Evolutionary conservation across 1,284 basidiomycete genomes (phyloP), one percentile per base, ranked within the genome.

Genomic region (Phellopilus nigrolimitatus): DNA sequence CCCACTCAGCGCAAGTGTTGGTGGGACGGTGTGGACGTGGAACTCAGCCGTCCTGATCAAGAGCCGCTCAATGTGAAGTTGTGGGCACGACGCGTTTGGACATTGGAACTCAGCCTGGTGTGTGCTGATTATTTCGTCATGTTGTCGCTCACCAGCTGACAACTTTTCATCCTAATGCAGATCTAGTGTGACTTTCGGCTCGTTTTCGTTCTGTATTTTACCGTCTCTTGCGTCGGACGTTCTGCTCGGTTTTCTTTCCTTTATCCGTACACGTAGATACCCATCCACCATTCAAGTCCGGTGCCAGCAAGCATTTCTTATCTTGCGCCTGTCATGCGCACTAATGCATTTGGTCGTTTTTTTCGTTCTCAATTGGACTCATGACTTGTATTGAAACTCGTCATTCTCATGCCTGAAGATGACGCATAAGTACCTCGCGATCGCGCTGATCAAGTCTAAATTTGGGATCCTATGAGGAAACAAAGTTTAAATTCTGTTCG

Each of bases 71-170:
- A 65, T 12, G 79, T 94, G 61, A 95, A 95, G 68, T 78, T 99
- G 39, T 99, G 97, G 95, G 93, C 95, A 21, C 79, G 95, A 54
- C 76, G 97, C 53, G 95, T 99, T n/a, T 99, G 95, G 95, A 99
- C 95, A 4, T 73, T 99, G 49, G 95, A 99, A 72, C 78, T 98
- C 57, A 95, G 91, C 68, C 71, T 98, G 76, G 91, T 97, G 62
- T 61, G 88, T 80, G n/a, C 10, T 1, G 30, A 33, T 13, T 27
- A n/a, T 21, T 3, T 21, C 30, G 13, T 37, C 19, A n/a, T 37
- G 21, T 15, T 49, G 12, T 31, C 15, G n/a, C 10, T 30, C 15
- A 21, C 27, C 4, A 34, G 21, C 10, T 21, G 33, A 38, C 6
- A 15, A 12, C 40, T 27, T 9, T 37, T 21, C 10, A 25, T 8